A percentile compares a stretch with the other conserved stretches of the same genome.
phyloP scores from a whole-genome alignment of 2,329 filamentous ascomycete species.

The Ilyonectria destructans region DNA sequence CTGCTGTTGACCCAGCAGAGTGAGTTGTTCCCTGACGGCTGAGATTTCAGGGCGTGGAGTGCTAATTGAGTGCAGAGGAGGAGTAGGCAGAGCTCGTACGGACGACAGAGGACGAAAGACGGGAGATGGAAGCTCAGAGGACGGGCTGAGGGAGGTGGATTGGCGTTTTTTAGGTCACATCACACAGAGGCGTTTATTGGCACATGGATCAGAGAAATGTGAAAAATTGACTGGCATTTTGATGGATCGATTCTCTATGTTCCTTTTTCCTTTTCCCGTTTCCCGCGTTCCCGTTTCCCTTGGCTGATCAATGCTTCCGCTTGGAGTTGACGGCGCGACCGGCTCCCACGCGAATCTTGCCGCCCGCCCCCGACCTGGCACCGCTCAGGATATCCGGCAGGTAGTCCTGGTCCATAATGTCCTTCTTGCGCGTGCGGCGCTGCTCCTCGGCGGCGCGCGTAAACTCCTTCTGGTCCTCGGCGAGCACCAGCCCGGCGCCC shows the following conservation, averaged over 20 bases:
- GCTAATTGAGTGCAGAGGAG: conserved; percentile 45
- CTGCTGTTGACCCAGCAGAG: conserved; percentile 87
- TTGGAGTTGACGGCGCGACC: conserved; percentile 89
- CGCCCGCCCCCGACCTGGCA: conserved; percentile 75
- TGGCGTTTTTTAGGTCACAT: conserved; percentile 36
- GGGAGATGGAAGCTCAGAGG: conserved; percentile 7
- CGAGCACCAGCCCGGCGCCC: conserved; percentile 86
- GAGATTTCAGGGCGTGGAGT: neutral
- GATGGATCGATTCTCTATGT: conserved; percentile 24
- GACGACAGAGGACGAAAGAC: conserved; percentile 1
- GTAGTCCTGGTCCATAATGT: conserved; percentile 97
- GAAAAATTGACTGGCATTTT: conserved; percentile 27
- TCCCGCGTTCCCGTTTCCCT: conserved; percentile 29
- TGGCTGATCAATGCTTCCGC: conserved; percentile 66
- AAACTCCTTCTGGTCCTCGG: conserved; percentile 98
- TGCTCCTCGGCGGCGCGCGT: conserved; percentile 74
- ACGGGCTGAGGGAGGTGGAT: conserved; percentile 24
- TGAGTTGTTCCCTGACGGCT: conserved; percentile 54
- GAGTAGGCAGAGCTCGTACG: conserved; percentile 24
- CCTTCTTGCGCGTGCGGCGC: conserved; percentile 79
- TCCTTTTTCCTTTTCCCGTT: conserved; percentile 29
- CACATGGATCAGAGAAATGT: conserved; percentile 32
- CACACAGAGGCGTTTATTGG: conserved; percentile 33
- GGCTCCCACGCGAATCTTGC: conserved; percentile 85
- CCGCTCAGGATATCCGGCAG: conserved; percentile 89